Evolutionary conservation across 257 asterid genomes (phyloP), one percentile per base, ranked within the genome.

Genomic region (Fraxinus pennsylvanica): DNA sequence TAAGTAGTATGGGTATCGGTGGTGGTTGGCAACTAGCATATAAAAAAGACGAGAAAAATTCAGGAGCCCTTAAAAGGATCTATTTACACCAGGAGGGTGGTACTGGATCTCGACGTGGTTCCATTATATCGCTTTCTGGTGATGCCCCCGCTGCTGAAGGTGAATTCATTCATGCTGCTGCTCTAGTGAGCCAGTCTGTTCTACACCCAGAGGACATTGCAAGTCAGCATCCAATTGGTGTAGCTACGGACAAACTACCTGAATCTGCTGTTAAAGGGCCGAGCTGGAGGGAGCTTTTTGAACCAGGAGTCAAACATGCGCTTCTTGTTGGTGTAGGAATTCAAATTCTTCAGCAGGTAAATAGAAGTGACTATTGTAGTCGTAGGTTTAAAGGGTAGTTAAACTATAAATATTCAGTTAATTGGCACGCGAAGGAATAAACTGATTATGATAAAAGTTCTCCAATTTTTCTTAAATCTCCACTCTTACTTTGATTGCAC

Each of bases 21-120:
- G 97, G 97, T 7, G 99, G 99, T 41, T 96, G 99, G 99, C 97
- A 93, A 81, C 83, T 96, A 63, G 99, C 99, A 0, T 96, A 96
- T 59, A 89, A 82, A 66, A 92, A 91, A 71, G 98, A 96, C 21
- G 93, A 92, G 68, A 88, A 85, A 32, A 87, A 74, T 30, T 81
- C 85, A 7, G 90, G 94, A 3, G 92, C 92, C 17, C 89, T 95
- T 33, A 91, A 89, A 85, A 93, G 97, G 88, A 96, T 96, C 69
- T 96, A 85, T 84, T 83, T 96, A 71, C 98, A 89, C 82, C 97
- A 96, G 78, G 98, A 93, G 82, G 87, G 90, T 27, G 88, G 85
- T 32, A 76, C 88, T 5, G 96, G 86, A 67, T 89, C 98, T 1
- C 82, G 92, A 67, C 92, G 87, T n/a, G 97, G 98, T 1, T 95